phyloP scores from a whole-genome alignment of 2,329 filamentous ascomycete species.

The Exophiala aquamarina region DNA sequence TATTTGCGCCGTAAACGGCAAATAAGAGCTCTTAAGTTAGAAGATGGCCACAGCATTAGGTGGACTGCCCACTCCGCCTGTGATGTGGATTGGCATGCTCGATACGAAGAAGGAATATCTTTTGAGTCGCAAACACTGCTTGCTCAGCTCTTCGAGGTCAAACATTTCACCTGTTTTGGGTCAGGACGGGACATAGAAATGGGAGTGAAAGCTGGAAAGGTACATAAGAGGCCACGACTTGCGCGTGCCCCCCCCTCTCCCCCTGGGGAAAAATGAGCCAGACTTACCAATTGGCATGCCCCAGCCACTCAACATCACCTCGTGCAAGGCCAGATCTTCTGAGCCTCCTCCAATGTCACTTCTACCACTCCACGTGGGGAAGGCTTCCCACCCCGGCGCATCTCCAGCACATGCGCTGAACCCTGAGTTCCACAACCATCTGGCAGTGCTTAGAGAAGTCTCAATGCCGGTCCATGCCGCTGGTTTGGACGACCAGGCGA shows the following conservation, averaged over 20 bases:
- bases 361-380: background rate
- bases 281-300: slow-evolving; percentile 26
- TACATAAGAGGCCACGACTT: too few species aligned
- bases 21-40: too few species aligned
- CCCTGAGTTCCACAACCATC: slow-evolving; percentile 34
- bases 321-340: slow-evolving; percentile 5
- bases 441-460: slow-evolving; percentile 31
- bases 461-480: background rate
- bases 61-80: slow-evolving; percentile 21
- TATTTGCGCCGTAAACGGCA: too few species aligned
- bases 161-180: slow-evolving; percentile 17
- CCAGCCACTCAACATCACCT: slow-evolving; percentile 26
- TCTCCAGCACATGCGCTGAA: slow-evolving; percentile 34
- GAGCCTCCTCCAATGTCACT: background rate
- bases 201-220: too few species aligned
- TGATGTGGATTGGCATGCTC: slow-evolving; percentile 30
- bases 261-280: background rate
- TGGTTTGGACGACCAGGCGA: background rate
- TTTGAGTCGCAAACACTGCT: slow-evolving; percentile 32
- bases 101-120: slow-evolving; percentile 49
- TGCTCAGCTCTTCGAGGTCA: slow-evolving; percentile 39
- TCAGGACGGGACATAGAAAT: too few species aligned
- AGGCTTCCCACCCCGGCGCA: slow-evolving; percentile 28
- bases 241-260: too few species aligned
- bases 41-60: slow-evolving; percentile 24